A percentile compares a stretch with the other conserved stretches of the same genome.
phyloP scores from a whole-genome alignment of 2,329 filamentous ascomycete species.

The Phialemonium atrogriseum region DNA sequence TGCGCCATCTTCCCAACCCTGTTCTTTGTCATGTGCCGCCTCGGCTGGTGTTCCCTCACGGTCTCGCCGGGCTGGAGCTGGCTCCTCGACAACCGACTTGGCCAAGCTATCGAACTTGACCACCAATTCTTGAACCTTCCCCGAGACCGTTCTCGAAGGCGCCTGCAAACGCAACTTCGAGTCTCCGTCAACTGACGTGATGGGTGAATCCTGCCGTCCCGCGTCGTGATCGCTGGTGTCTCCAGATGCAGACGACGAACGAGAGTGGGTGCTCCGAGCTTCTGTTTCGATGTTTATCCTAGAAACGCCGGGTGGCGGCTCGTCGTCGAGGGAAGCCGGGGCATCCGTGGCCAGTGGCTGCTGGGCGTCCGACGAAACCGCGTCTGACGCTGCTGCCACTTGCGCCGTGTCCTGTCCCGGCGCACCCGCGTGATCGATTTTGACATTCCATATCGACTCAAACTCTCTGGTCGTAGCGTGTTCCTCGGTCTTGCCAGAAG shows the following conservation, averaged over 20 bases:
- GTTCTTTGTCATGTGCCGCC: slow-evolving; percentile 3
- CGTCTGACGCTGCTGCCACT: too few species aligned
- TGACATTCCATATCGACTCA: too few species aligned
- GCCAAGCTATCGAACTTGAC: slow-evolving; percentile 40
- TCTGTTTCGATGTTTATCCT: slow-evolving; percentile 5
- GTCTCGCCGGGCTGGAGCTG: slow-evolving; percentile 7
- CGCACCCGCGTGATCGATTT: too few species aligned
- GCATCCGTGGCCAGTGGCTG: too few species aligned
- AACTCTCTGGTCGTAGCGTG: too few species aligned
- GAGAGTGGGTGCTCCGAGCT: slow-evolving; percentile 6
- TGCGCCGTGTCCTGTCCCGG: too few species aligned
- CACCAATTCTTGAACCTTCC: slow-evolving; percentile 42
- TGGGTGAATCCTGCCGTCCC: slow-evolving; percentile 31
- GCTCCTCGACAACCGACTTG: slow-evolving; percentile 19
- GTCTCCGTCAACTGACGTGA: slow-evolving; percentile 37
- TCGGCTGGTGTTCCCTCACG: slow-evolving; percentile 7
- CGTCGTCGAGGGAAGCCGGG: too few species aligned
- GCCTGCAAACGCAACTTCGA: slow-evolving; percentile 15
- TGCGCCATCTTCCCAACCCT: slow-evolving; percentile 8
- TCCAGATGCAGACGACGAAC: slow-evolving; percentile 15
- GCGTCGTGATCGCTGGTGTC: slow-evolving; percentile 20
- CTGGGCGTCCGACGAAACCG: too few species aligned
- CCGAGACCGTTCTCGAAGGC: slow-evolving; percentile 23
- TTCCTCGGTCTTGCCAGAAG: too few species aligned
- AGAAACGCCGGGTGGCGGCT: not conserved